Evolutionary conservation across 345 rosid species (phyloP).

Genomic region (Bruguiera parviflora): DNA sequence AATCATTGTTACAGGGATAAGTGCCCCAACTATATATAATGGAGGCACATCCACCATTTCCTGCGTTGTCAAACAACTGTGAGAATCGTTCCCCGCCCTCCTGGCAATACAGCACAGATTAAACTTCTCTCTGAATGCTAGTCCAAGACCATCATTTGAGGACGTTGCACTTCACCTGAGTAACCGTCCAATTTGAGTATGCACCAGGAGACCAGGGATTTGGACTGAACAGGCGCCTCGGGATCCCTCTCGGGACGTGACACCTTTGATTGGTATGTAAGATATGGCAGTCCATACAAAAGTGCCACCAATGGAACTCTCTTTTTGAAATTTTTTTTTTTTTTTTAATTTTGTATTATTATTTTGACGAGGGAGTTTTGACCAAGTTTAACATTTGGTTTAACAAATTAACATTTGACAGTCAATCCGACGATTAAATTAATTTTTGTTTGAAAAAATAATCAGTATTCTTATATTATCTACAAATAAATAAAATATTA

Average conservation of each 20-base stretch:
- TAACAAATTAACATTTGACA: too few species aligned
- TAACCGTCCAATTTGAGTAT: conserved; percentile 77
- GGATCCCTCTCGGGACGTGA: conserved; percentile 87
- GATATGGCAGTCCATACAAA: conserved; percentile 76
- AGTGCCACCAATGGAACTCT: conserved; percentile 59
- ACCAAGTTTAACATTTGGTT: too few species aligned
- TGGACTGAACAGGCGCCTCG: conserved; percentile 93
- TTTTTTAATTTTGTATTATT: too few species aligned
- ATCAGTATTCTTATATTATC: too few species aligned
- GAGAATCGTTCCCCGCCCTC: conserved; percentile 10
- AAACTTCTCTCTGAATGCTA: background rate
- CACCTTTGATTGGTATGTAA: conserved; percentile 56
- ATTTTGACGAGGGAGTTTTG: too few species aligned
- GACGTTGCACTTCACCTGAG: conserved; percentile 42
- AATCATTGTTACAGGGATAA: conserved; percentile 89
- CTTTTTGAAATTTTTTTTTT: too few species aligned
- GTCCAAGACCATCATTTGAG: background rate
- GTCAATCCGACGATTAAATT: too few species aligned
- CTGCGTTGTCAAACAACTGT: conserved; percentile 39
- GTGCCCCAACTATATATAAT: conserved; percentile 71
- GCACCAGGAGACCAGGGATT: conserved; percentile 96
- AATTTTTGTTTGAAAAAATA: too few species aligned
- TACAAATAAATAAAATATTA: too few species aligned
- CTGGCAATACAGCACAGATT: conserved; percentile 4
- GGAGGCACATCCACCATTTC: conserved; percentile 82